Conservation (phyloP, 345 rosid species). For the Erysimum cheiranthoides region DNA sequence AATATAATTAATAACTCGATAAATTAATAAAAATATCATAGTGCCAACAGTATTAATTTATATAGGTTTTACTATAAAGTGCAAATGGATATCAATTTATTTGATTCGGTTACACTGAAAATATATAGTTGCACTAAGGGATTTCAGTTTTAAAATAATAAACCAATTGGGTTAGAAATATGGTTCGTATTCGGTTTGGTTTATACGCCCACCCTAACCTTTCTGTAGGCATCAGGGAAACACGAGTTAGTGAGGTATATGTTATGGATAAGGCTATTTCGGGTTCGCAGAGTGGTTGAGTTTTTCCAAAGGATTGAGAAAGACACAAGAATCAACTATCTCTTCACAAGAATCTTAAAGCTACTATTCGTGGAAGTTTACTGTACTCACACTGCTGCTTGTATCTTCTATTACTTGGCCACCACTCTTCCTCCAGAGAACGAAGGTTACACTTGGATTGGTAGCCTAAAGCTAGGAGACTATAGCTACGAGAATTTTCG, state of each 20-base stretch:
- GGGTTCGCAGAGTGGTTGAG: constrained; percentile 61
- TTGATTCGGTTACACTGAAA: not conserved
- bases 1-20: no score
- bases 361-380: constrained; percentile 78
- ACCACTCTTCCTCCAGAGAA: constrained; percentile 68
- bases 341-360: constrained; percentile 75
- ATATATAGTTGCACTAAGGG: not conserved
- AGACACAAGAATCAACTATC: constrained; percentile 76
- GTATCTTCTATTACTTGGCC: constrained; percentile 86
- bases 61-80: no score
- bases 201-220: not conserved
- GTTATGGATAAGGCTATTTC: constrained; percentile 74
- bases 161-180: no score
- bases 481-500: constrained; percentile 74
- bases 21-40: no score
- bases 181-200: not conserved
- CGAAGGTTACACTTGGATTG: constrained; percentile 91
- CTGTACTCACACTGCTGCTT: constrained; percentile 91
- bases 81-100: no score
- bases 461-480: constrained; percentile 82
- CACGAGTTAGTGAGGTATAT: constrained; percentile 76
- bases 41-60: no score
- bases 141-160: not conserved
- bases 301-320: constrained; percentile 74
- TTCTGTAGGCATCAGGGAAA: constrained; percentile 58